Evolutionary conservation across 2,329 filamentous ascomycete species (phyloP).

Genomic region (Paracamarosporium sp.): DNA sequence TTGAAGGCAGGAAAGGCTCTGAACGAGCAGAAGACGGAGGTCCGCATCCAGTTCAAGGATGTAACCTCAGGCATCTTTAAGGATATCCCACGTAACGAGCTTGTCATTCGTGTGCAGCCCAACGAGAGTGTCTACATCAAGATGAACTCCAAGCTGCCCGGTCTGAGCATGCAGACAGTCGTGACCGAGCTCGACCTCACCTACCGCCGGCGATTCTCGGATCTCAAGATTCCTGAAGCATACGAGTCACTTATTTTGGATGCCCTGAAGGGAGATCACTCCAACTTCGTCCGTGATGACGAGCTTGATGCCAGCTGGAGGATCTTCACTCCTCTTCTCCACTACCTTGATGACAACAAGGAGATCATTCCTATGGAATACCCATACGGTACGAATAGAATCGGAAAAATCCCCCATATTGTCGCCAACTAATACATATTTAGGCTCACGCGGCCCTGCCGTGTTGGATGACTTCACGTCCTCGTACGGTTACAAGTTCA

Average conservation of each 20-base stretch:
- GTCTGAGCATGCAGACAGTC: slow-evolving; percentile 98
- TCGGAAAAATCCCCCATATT: slow-evolving; percentile 19
- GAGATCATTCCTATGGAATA: slow-evolving; percentile 99
- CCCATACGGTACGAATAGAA: slow-evolving; percentile 79
- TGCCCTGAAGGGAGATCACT: slow-evolving; percentile 98
- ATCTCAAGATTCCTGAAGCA: slow-evolving; percentile 98
- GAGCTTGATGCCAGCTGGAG: slow-evolving; percentile 98
- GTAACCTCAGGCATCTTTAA: slow-evolving; percentile 99
- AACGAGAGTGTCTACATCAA: slow-evolving; percentile 99
- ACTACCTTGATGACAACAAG: slow-evolving; percentile 99
- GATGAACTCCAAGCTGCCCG: slow-evolving; percentile 99
- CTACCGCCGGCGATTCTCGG: slow-evolving; percentile 96
- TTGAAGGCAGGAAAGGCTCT: slow-evolving; percentile 98
- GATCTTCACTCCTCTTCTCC: slow-evolving; percentile 95
- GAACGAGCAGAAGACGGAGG: slow-evolving; percentile 99
- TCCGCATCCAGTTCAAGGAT: slow-evolving; percentile 99
- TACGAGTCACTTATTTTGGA: slow-evolving; percentile 98
- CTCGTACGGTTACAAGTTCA: slow-evolving; percentile 99
- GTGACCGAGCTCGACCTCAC: slow-evolving; percentile 98
- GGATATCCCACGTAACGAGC: slow-evolving; percentile 98
- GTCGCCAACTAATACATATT: slow-evolving; percentile 4
- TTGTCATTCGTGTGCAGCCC: slow-evolving; percentile 98
- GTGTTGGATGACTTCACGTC: slow-evolving; percentile 98
- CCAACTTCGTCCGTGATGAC: slow-evolving; percentile 75
- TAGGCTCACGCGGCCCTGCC: slow-evolving; percentile 93